A percentile compares a stretch with the other conserved stretches of the same genome.
These are phyloP conservation scores for Cutaneotrichosporon sp. DNA, from an alignment of 1,284 basidiomycete genomes.

Conservation along the genomic window DNA sequence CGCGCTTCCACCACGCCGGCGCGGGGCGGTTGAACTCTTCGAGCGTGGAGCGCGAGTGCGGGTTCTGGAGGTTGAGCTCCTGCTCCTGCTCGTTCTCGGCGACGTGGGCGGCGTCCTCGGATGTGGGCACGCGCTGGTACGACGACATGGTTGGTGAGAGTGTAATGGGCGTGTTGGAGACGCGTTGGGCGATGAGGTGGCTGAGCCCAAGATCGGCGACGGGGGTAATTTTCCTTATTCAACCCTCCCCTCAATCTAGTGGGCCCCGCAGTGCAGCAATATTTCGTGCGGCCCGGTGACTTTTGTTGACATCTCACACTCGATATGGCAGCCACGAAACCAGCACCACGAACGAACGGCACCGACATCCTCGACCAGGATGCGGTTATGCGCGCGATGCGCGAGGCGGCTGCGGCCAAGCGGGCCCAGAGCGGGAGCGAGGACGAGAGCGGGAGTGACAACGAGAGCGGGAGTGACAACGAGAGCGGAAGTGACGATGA, in stretches of 20 bases:
- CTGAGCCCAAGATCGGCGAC: background rate
- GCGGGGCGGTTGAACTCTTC: conserved; percentile 47
- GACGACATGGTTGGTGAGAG: conserved; percentile 5
- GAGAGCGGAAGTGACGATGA: conserved; percentile 18
- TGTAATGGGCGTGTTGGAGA: background rate
- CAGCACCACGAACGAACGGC: background rate
- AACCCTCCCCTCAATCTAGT: background rate
- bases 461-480: conserved; percentile 22
- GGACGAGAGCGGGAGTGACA: conserved; percentile 14
- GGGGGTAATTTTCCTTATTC: background rate
- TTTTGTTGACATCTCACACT: conserved; percentile 2
- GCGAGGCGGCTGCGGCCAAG: conserved; percentile 30
- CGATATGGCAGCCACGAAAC: background rate
- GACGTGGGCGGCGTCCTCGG: conserved; percentile 9
- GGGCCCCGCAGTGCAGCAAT: conserved; percentile 5
- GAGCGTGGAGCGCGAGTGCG: conserved; percentile 21
- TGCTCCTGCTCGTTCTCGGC: conserved; percentile 11
- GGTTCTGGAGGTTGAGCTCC: conserved; percentile 19
- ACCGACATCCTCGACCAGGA: conserved; percentile 36
- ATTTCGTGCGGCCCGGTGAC: background rate
- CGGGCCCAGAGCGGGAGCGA: conserved; percentile 21
- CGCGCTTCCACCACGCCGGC: conserved; percentile 50
- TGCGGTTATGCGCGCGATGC: conserved; percentile 48
- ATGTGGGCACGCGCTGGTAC: conserved; percentile 26
- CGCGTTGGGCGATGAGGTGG: background rate